phyloP scores from a whole-genome alignment of 2,329 filamentous ascomycete species.

The Oidium heveae region DNA sequence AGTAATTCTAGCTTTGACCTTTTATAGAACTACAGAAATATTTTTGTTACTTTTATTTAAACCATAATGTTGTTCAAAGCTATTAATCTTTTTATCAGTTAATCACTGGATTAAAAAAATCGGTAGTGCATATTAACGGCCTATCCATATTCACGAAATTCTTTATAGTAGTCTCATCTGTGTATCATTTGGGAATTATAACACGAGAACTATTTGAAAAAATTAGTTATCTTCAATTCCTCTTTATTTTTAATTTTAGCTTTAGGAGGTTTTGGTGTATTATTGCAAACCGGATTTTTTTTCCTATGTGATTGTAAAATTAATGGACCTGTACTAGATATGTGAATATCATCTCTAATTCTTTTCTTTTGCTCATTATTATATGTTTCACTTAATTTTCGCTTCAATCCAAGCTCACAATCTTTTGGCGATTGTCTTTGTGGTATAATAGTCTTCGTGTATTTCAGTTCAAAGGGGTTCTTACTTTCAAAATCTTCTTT shows the following conservation, averaged over 20 bases:
- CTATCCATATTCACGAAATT: too few species aligned
- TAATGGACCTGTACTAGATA: too few species aligned
- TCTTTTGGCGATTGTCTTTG: slow-evolving; percentile 8
- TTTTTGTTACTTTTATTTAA: too few species aligned
- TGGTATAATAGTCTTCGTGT: slow-evolving; percentile 11
- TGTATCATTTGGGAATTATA: background rate
- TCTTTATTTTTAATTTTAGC: slow-evolving; percentile 10
- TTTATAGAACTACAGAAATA: too few species aligned
- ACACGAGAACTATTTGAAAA: slow-evolving; percentile 18
- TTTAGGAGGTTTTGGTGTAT: slow-evolving; percentile 7
- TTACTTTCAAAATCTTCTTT: slow-evolving; percentile 7
- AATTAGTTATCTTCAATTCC: slow-evolving; percentile 24
- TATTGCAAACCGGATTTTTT: slow-evolving; percentile 4
- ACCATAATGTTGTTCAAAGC: too few species aligned
- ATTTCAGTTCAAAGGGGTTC: slow-evolving; percentile 8
- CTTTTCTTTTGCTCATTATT: slow-evolving; percentile 10
- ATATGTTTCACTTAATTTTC: slow-evolving; percentile 9
- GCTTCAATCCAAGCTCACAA: slow-evolving; percentile 8
- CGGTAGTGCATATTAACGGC: too few species aligned
- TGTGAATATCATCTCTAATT: slow-evolving; percentile 2
- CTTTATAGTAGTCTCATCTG: too few species aligned
- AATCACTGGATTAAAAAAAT: too few species aligned
- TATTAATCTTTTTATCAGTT: too few species aligned
- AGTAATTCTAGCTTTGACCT: too few species aligned
- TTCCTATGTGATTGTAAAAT: too few species aligned